These are phyloP conservation scores for Starmerella sirachaensis DNA, from an alignment of 805 yeast species.

Conservation along the genomic window DNA sequence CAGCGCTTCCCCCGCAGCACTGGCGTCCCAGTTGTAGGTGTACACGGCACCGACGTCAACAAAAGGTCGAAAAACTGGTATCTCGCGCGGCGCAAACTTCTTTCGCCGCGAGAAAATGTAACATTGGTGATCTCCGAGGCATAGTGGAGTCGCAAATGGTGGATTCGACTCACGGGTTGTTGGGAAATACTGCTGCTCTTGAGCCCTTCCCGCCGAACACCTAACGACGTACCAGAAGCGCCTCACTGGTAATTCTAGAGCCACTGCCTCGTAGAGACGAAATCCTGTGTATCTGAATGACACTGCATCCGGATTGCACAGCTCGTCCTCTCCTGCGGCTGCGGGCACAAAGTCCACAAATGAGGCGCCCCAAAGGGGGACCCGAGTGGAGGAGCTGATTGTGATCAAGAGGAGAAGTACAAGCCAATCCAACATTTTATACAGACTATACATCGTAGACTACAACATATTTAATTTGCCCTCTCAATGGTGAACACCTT, in stretches of 20 bases:
- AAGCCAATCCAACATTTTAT: no score
- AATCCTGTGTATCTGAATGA: slow-evolving; percentile 42
- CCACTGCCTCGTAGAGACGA: slow-evolving; percentile 39
- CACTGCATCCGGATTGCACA: slow-evolving; percentile 10
- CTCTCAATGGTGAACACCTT: no score
- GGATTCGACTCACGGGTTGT: slow-evolving; percentile 16
- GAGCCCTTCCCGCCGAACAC: slow-evolving; percentile 39
- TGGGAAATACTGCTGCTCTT: slow-evolving; percentile 11
- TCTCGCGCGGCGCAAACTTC: slow-evolving; percentile 37
- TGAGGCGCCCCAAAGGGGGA: no score
- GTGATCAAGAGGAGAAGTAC: no score
- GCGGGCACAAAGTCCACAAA: no score
- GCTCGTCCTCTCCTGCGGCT: no score
- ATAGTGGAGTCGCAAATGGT: slow-evolving; percentile 14
- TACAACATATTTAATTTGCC: no score
- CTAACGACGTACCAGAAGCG: slow-evolving; percentile 39
- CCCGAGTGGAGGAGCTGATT: no score
- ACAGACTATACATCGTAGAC: no score
- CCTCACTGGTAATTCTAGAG: slow-evolving; percentile 33
- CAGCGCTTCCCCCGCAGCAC: slow-evolving; percentile 34
- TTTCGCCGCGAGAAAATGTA: slow-evolving; percentile 49
- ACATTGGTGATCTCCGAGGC: slow-evolving; percentile 30
- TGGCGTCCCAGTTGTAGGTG: slow-evolving; percentile 29
- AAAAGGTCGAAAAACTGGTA: slow-evolving; percentile 41
- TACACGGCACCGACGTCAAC: slow-evolving; percentile 56